These are phyloP conservation scores for Candida namnaoensis DNA, from an alignment of 805 yeast species.

Conservation along the genomic window DNA sequence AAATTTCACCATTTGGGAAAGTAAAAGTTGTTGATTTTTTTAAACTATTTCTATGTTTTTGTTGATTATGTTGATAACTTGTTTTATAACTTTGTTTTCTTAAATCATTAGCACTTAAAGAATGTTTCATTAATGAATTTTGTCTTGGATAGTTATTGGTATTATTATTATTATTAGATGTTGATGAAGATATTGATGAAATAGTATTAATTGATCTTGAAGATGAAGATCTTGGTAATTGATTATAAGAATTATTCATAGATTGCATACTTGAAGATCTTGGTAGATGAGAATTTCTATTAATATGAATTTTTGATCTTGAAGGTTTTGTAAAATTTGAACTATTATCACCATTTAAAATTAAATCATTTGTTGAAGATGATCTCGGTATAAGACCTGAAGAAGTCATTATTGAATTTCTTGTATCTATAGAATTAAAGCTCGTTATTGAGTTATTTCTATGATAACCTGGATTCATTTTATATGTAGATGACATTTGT, in stretches of 20 bases:
- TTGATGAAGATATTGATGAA: no score
- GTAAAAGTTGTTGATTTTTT: constrained; percentile 10
- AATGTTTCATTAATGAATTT: not conserved
- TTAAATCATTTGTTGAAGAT: constrained; percentile 14
- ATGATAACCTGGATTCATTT: no score
- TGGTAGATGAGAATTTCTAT: not conserved
- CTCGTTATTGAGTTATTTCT: constrained; percentile 9
- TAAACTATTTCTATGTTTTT: not conserved
- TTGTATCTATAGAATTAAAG: constrained; percentile 6
- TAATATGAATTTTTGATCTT: constrained; percentile 2
- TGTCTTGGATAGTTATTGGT: no score
- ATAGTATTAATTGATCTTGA: no score
- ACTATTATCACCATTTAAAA: constrained; percentile 10
- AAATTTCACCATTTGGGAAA: constrained; percentile 21
- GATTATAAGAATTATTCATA: not conserved
- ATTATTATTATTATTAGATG: no score
- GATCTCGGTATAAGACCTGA: constrained; percentile 10
- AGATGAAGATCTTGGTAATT: no score
- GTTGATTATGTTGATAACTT: not conserved
- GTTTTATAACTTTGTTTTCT: not conserved
- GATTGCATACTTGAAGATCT: not conserved
- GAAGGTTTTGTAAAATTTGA: constrained; percentile 10
- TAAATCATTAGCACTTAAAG: not conserved
- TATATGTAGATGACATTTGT: no score
- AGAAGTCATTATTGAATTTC: constrained; percentile 3